Conservation (phyloP, 2,329 filamentous ascomycete species). For the Diaporthe citri region DNA sequence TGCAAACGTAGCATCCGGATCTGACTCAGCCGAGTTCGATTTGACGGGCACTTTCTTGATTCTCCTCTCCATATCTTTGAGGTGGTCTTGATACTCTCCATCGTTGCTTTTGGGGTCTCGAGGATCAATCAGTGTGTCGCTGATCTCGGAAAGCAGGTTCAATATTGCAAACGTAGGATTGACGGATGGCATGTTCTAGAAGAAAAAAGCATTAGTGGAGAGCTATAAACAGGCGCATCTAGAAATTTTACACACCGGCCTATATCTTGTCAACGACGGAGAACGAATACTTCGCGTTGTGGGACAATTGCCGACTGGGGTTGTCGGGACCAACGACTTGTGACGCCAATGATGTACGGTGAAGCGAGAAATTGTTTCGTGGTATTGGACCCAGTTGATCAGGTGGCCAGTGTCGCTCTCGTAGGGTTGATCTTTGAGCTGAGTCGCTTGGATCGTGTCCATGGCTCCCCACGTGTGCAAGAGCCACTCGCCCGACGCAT, state of each 20-base stretch:
- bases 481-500: background rate
- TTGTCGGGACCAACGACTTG: background rate
- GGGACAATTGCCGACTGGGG: background rate
- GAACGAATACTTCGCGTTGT: background rate
- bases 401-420: background rate
- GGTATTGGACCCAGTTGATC: constrained; percentile 1
- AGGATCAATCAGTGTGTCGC: constrained; percentile 2
- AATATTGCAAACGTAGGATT: constrained; percentile 14
- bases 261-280: background rate
- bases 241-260: background rate
- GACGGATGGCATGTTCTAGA: background rate
- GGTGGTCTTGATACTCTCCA: background rate
- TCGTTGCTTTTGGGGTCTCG: background rate
- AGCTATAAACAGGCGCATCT: background rate
- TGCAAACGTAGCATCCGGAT: background rate
- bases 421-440: background rate
- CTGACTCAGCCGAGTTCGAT: background rate
- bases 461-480: constrained; percentile 3
- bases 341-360: constrained; percentile 14
- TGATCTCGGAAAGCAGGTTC: constrained; percentile 1
- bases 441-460: constrained; percentile 1
- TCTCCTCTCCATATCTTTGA: background rate
- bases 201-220: background rate
- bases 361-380: background rate
- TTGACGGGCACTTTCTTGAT: background rate